These are phyloP conservation scores for Macrolepiota fuliginosa DNA, from an alignment of 768 basidiomycete genomes.

Conservation along the genomic window DNA sequence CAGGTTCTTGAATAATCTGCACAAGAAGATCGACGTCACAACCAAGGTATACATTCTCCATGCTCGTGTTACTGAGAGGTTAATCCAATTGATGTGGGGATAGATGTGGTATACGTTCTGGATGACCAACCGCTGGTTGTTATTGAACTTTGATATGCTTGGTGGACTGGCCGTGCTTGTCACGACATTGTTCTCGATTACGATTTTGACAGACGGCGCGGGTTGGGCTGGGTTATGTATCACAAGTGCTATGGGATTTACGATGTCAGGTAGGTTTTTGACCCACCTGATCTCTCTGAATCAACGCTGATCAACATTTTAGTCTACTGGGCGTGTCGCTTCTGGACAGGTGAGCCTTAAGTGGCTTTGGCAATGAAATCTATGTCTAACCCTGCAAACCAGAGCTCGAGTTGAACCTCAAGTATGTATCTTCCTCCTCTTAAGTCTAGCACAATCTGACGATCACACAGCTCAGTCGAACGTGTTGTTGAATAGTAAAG, in stretches of 20 bases:
- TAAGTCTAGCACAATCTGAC: neutral
- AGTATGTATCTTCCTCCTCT: conserved; percentile 42
- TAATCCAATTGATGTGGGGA: neutral
- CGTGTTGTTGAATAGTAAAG: conserved; percentile 81
- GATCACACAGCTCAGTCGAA: conserved; percentile 69
- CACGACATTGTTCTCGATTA: conserved; percentile 78
- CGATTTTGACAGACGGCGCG: conserved; percentile 49
- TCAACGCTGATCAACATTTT: neutral
- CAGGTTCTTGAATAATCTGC: conserved; percentile 73
- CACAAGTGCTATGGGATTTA: too few relatives aligned
- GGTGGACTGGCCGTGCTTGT: too few relatives aligned
- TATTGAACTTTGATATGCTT: too few relatives aligned
- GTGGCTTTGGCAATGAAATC: neutral
- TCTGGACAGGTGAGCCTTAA: conserved; percentile 39
- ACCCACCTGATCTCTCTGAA: neutral
- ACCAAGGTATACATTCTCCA: conserved; percentile 33
- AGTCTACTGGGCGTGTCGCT: conserved; percentile 54
- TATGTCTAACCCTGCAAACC: conserved; percentile 23
- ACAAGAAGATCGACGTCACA: conserved; percentile 72
- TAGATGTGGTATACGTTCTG: conserved; percentile 86
- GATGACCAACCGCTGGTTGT: too few relatives aligned
- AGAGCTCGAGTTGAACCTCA: conserved; percentile 70
- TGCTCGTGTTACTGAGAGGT: neutral
- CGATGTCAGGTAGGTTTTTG: conserved; percentile 32
- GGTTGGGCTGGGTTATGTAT: conserved; percentile 69